Base-by-base conservation (phyloP, 2,329 filamentous ascomycete species). In the Neonectria ditissima region DNA sequence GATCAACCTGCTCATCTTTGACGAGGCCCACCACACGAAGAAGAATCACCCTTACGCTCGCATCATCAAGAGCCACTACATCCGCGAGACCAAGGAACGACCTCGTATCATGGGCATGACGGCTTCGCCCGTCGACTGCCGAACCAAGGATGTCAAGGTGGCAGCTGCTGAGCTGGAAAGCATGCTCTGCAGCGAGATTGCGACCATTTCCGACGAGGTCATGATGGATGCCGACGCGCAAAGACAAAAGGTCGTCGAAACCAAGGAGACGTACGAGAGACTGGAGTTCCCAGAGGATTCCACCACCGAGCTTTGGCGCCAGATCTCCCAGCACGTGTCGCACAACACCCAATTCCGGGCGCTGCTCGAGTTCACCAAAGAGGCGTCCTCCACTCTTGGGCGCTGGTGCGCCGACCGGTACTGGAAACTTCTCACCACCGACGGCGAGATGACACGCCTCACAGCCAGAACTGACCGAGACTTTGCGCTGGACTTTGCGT, bases 81-180 rank as follows among this genome's bases (percentile, higher is more conserved):
- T 88, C 1, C 78, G 84, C 2, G 81, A 84, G 30, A 69, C 76
- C 1, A 79, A 83, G 1, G 66, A 76, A 0, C 84, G 89, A 5
- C 96, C 96, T 4, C 91, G 90, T 39, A 89, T 99, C 20, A 92
- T 99, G 69, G 95, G 95, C 26, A 97, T 98, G 95, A 99, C 96
- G 1, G 96, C 96, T 8, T 98, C 96, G 0, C 96, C 96, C 0
- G 91, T 97, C 3, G 94, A 98, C 79, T 89, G 92, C 0, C 91
- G 92, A 73, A 86, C 87, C 0, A 70, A 50, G 16, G 89, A 97
- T 68, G 85, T 97, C 28, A 82, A 84, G 16, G 82, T 87, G 63
- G 92, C 92, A 39, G 92, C 92, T 0, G 80, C 81, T 63, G 88
- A 92, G 56, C 85, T 99, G 0, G 95, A 98, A 75, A 84, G 79